Evolutionary conservation across 345 rosid species (phyloP).

Genomic region (Hibiscus tridactylites): DNA sequence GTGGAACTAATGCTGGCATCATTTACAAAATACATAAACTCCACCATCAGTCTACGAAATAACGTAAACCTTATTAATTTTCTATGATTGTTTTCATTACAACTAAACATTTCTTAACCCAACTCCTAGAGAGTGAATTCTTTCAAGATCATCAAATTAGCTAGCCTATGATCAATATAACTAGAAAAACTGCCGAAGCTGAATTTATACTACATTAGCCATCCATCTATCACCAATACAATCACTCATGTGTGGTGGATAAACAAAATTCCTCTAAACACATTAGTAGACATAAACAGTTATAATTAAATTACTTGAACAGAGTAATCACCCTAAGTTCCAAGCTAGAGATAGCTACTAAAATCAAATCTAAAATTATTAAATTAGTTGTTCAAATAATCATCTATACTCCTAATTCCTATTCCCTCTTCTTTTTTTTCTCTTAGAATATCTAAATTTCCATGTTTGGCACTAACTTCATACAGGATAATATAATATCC

Average conservation of each 20-base stretch:
- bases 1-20: neutral
- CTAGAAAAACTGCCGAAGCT: neutral
- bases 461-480: neutral
- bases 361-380: neutral
- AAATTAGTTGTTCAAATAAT: neutral
- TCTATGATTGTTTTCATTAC: neutral
- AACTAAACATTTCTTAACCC: neutral
- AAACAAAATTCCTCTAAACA: too few species aligned
- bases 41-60: neutral
- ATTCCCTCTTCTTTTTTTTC: neutral
- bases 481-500: neutral
- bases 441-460: neutral
- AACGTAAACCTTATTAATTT: neutral
- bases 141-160: neutral
- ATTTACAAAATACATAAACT: neutral
- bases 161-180: neutral
- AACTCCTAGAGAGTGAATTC: neutral
- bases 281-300: neutral
- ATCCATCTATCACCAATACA: neutral
- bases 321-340: neutral
- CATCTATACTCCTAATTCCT: neutral
- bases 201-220: neutral
- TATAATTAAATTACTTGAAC: neutral
- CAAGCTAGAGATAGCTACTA: neutral
- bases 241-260: neutral